Evolutionary conservation across 2,329 filamentous ascomycete genomes (phyloP), one percentile per base, ranked within the genome.

Genomic region (Cucurbitaria berberidis): DNA sequence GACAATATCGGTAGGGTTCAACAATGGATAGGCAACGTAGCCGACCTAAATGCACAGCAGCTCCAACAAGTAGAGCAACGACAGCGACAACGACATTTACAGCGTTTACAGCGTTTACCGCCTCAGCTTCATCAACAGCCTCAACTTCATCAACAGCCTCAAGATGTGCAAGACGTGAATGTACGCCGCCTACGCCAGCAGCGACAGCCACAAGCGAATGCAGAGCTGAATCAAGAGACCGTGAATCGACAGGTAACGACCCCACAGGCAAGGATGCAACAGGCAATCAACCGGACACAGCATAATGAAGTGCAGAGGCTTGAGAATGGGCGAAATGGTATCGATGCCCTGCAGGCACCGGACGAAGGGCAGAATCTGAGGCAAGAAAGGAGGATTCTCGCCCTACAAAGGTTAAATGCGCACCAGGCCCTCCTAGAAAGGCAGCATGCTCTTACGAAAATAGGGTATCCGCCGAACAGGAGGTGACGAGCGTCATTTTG

Each of bases 1-100:
- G 44, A 53, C n/a, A 30, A 41, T 21, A 24, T 48, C 34, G 44
- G 29, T 16, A 47, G 39, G 16, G 32, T 32, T n/a, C 16, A 42
- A 16, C 38, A 19, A 26, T 26, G 27, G 21, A n/a, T n/a, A n/a
- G 35, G 18, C 10, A 38, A 21, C 10, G 10, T 34, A 5, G 35
- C 13, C 34, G 24, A 34, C 8, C 21, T 15, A 16, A 18, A 8
- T 18, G 24, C n/a, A 18, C 40, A 42, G 36, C 19, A 9, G 18
- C 16, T 39, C 19, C 11, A 11, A 19, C 13, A 21, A 15, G 13
- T 39, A 15, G n/a, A n/a, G n/a, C n/a, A n/a, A n/a, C 5, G 7
- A 24, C 36, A 24, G 19, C 18, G 3, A 24, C 18, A 10, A 39
- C 19, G 15, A 21, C 18, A 39, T 7, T 3, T 39, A n/a, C 36